Conservation (phyloP, 73 alveolate genomes). For the Symbiodinium natans region DNA sequence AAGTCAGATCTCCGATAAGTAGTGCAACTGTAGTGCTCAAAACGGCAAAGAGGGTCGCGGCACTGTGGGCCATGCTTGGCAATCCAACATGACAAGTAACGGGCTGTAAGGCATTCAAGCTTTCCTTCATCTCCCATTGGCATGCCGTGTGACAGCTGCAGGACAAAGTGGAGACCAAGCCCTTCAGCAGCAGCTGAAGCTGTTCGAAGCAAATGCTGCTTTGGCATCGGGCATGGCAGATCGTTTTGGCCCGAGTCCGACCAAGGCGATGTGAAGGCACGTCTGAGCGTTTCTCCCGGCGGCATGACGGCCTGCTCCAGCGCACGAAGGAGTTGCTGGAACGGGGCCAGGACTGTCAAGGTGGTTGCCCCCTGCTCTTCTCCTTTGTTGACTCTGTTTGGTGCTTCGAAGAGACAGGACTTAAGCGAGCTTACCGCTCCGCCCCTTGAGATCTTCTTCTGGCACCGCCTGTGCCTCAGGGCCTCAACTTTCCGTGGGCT, state of each 20-base stretch:
- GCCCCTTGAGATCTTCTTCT: not conserved
- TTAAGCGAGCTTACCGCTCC: not conserved
- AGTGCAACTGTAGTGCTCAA: no score
- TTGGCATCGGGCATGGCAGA: no score
- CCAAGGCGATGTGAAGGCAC: not conserved
- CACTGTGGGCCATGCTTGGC: no score
- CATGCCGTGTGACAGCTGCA: not conserved
- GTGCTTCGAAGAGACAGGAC: not conserved
- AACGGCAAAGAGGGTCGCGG: no score
- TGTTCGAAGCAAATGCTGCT: no score
- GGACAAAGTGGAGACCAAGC: not conserved
- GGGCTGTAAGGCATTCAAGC: not conserved
- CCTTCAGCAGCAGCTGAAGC: not conserved
- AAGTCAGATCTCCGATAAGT: no score
- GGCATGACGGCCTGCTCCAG: not conserved
- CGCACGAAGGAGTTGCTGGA: not conserved
- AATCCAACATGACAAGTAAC: no score
- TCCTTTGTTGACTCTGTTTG: no score
- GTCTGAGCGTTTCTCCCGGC: slow-evolving; percentile 17
- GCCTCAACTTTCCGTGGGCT: no score
- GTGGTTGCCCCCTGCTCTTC: no score
- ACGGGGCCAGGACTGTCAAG: not conserved
- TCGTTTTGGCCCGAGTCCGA: no score
- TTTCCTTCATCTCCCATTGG: not conserved
- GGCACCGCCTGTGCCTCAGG: not conserved